Percentiles rank a stretch among this genome's conserved stretches.
Conservation (phyloP, 495 filamentous ascomycete species). For the Aspergillus ellipticus region DNA sequence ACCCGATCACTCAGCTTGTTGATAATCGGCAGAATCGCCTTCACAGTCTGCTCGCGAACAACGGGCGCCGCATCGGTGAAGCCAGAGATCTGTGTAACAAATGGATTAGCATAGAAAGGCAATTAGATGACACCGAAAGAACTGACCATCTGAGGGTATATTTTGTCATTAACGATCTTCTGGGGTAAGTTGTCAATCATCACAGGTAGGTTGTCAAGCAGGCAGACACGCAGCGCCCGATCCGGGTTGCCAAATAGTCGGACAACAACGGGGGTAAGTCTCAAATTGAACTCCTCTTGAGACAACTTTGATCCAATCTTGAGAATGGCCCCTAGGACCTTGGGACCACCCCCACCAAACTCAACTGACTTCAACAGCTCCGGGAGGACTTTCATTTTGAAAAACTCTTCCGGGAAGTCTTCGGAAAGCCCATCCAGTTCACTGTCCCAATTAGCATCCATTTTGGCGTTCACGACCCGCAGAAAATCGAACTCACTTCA, state of each 20-base stretch:
- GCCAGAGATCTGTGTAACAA: conserved; percentile 62
- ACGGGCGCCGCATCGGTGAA: conserved; percentile 89
- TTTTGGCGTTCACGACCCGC: background rate
- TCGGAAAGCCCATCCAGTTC: conserved; percentile 83
- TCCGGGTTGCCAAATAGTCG: conserved; percentile 89
- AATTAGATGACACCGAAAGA: conserved; percentile 4
- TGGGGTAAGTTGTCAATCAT: conserved; percentile 92
- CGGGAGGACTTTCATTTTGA: conserved; percentile 93
- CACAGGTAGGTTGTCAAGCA: conserved; percentile 80
- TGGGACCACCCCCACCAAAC: conserved; percentile 92
- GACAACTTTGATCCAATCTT: conserved; percentile 84
- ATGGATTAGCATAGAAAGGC: conserved; percentile 13
- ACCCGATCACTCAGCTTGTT: conserved; percentile 86
- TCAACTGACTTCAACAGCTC: conserved; percentile 96
- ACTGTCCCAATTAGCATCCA: conserved; percentile 35
- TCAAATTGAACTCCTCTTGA: conserved; percentile 82
- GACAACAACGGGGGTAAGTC: conserved; percentile 80
- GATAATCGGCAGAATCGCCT: conserved; percentile 81
- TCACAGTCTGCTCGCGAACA: conserved; percentile 92
- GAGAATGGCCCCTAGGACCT: conserved; percentile 82
- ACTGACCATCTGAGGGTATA: conserved; percentile 86
- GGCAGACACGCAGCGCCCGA: conserved; percentile 83
- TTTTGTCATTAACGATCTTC: conserved; percentile 91
- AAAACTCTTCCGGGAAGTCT: conserved; percentile 95
- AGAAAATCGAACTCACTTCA: conserved; percentile 56